Percentiles rank a stretch among this genome's conserved stretches.
Evolutionary conservation across 371 early-diverging fungal genomes (phyloP).

Genomic region (Actinomortierella wolfii): DNA sequence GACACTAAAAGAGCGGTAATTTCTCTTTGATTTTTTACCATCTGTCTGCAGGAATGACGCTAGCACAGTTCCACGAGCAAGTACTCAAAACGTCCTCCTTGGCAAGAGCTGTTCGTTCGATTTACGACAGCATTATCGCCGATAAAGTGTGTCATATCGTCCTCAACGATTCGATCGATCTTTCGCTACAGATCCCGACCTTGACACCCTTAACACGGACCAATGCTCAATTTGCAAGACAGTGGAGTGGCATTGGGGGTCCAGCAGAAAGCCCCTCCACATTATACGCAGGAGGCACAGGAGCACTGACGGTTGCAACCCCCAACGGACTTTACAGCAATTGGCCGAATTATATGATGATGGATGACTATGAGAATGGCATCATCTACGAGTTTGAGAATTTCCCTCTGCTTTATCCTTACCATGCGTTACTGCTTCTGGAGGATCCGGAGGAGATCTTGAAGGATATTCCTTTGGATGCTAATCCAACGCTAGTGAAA

Average conservation of each 20-base stretch:
- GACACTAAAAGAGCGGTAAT: background rate
- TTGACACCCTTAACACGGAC: conserved; percentile 35
- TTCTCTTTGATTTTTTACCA: background rate
- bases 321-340: too few relatives aligned
- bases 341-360: conserved; percentile 8
- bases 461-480: conserved; percentile 78
- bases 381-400: conserved; percentile 62
- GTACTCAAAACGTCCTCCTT: conserved; percentile 52
- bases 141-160: conserved; percentile 69
- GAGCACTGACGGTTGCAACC: conserved; percentile 14
- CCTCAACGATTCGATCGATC: conserved; percentile 77
- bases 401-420: conserved; percentile 82
- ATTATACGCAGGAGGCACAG: too few relatives aligned
- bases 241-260: background rate
- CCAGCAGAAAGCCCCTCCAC: too few relatives aligned
- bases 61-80: conserved; percentile 34
- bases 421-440: conserved; percentile 84
- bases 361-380: conserved; percentile 51
- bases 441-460: conserved; percentile 84
- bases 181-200: conserved; percentile 73
- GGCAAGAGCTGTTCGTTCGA: conserved; percentile 63
- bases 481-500: conserved; percentile 82
- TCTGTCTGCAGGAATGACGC: conserved; percentile 13
- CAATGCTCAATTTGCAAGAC: conserved; percentile 15
- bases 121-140: conserved; percentile 61